A percentile compares a stretch with the other conserved stretches of the same genome.
These are phyloP conservation scores for Myochromella boudieri DNA, from an alignment of 768 basidiomycete genomes.

Conservation along the genomic window DNA sequence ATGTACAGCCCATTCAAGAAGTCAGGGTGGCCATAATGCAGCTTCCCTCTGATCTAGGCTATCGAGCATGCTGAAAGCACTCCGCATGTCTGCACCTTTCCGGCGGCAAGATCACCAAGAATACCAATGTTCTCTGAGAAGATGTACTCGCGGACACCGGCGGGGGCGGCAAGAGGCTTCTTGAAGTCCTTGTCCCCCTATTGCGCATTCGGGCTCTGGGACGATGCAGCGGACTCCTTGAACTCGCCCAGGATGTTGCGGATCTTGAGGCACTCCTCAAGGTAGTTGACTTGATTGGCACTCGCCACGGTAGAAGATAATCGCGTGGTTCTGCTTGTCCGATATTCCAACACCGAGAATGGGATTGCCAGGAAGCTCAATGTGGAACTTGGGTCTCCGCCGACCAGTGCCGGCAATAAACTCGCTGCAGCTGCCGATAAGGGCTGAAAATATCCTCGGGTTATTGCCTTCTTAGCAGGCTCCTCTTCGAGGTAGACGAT, in stretches of 20 bases:
- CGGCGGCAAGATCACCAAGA: slow-evolving; percentile 95
- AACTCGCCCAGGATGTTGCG: slow-evolving; percentile 98
- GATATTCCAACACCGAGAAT: slow-evolving; percentile 99
- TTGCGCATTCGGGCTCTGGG: slow-evolving; percentile 88
- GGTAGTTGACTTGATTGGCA: slow-evolving; percentile 99
- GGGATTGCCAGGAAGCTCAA: slow-evolving; percentile 97
- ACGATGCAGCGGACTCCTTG: slow-evolving; percentile 85
- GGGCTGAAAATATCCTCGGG: slow-evolving; percentile 89
- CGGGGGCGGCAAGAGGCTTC: slow-evolving; percentile 89
- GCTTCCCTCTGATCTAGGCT: slow-evolving; percentile 97
- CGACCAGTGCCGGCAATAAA: slow-evolving; percentile 87
- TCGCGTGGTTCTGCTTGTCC: slow-evolving; percentile 99
- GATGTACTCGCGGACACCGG: slow-evolving; percentile 98
- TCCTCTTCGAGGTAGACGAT: slow-evolving; percentile 98
- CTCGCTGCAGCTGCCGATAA: slow-evolving; percentile 98
- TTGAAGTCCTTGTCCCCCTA: slow-evolving; percentile 89
- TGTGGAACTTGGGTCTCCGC: slow-evolving; percentile 94
- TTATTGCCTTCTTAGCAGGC: slow-evolving; percentile 91
- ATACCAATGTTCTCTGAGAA: slow-evolving; percentile 99
- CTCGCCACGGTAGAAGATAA: slow-evolving; percentile 99
- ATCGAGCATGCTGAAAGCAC: slow-evolving; percentile 92
- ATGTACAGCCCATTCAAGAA: slow-evolving; percentile 98
- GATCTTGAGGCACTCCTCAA: slow-evolving; percentile 99
- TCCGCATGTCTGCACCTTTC: slow-evolving; percentile 99
- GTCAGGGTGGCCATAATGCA: slow-evolving; percentile 99